Conservation (phyloP, 164 flowering plant species). For the Tetracentron sinense region DNA sequence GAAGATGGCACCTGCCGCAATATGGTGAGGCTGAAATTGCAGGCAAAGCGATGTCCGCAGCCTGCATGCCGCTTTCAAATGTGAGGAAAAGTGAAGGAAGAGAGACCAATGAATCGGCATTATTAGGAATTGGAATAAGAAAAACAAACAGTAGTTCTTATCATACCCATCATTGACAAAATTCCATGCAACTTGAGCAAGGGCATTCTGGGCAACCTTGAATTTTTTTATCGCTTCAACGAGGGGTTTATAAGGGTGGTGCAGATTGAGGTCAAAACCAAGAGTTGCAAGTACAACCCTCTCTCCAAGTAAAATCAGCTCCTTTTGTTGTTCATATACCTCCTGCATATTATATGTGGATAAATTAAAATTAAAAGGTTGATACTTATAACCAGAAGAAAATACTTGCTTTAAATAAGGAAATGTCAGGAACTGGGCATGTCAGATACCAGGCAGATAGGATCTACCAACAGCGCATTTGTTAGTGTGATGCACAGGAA, state of each 20-base stretch:
- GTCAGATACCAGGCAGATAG: background rate
- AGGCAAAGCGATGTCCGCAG: slow-evolving; percentile 84
- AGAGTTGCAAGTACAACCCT: slow-evolving; percentile 30
- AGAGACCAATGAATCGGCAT: slow-evolving; percentile 9
- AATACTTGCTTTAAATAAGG: background rate
- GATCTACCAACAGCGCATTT: background rate
- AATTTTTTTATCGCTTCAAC: too few species aligned
- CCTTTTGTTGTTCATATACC: slow-evolving; percentile 25
- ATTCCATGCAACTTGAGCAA: too few species aligned
- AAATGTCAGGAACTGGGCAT: background rate
- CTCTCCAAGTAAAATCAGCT: slow-evolving; percentile 26
- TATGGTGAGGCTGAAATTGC: slow-evolving; percentile 84
- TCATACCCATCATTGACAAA: slow-evolving; percentile 91
- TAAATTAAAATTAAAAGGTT: background rate
- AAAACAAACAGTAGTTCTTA: slow-evolving; percentile 4
- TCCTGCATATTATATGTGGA: slow-evolving; percentile 17
- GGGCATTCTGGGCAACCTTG: slow-evolving; percentile 77
- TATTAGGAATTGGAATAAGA: slow-evolving; percentile 4
- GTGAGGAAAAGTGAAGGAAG: too few species aligned
- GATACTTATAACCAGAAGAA: background rate
- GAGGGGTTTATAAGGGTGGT: slow-evolving; percentile 30
- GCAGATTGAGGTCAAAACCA: slow-evolving; percentile 27
- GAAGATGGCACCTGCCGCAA: slow-evolving; percentile 88
- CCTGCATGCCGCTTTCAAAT: slow-evolving; percentile 47
- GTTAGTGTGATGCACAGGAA: background rate